These are phyloP conservation scores for Cucurbita ficifolia DNA, from an alignment of 306 rosid genomes.

Conservation along the genomic window DNA sequence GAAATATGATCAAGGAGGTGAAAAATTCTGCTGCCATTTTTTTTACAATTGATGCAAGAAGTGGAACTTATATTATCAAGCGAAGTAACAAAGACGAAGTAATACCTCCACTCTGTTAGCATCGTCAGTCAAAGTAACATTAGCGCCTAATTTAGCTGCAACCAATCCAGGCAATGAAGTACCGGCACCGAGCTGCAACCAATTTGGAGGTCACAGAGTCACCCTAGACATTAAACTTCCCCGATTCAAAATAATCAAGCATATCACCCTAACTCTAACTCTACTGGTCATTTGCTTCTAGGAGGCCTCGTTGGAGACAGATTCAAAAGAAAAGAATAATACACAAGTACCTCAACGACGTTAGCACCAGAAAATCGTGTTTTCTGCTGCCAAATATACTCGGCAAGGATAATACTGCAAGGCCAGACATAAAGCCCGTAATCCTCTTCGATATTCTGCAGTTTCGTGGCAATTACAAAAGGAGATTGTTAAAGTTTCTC, in stretches of 20 bases:
- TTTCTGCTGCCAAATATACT: conserved; percentile 73
- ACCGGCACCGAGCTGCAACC: conserved; percentile 66
- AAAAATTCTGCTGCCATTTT: neutral
- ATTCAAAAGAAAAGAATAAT: neutral
- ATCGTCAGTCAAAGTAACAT: conserved; percentile 59
- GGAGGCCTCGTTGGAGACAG: neutral
- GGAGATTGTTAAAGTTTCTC: neutral
- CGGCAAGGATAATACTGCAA: conserved; percentile 62
- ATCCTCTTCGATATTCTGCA: conserved; percentile 66
- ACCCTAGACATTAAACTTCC: neutral
- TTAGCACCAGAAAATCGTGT: conserved; percentile 36
- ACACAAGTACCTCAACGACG: conserved; percentile 45
- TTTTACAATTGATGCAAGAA: neutral
- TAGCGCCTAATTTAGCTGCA: conserved; percentile 59
- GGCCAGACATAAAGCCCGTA: conserved; percentile 88
- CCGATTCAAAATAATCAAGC: neutral
- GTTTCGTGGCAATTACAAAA: neutral
- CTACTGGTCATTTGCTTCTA: neutral
- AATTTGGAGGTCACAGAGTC: neutral
- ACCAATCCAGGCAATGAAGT: conserved; percentile 76
- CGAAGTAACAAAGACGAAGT: neutral
- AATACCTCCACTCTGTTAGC: conserved; percentile 44
- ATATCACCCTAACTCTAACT: neutral
- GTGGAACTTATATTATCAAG: neutral
- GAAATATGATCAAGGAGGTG: neutral